phyloP scores from a whole-genome alignment of 1,139 yeast species.

The Pichia sp. region DNA sequence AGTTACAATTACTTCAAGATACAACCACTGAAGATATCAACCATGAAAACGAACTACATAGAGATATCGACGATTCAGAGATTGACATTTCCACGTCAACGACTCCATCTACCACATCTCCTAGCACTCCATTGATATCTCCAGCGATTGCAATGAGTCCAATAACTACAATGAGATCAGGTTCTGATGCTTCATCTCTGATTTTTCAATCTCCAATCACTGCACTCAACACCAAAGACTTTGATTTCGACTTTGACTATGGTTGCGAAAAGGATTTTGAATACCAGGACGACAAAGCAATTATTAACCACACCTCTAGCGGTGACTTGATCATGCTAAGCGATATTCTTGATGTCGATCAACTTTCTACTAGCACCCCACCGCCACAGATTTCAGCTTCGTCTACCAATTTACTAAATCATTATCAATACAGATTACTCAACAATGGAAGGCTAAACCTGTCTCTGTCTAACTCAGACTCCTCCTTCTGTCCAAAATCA shows the following conservation, averaged over 20 bases:
- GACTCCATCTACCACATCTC: neutral
- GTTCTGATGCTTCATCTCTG: too few relatives aligned
- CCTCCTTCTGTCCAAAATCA: too few relatives aligned
- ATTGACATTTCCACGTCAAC: neutral
- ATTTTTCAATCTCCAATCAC: too few relatives aligned
- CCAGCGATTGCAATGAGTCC: too few relatives aligned
- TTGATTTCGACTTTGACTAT: too few relatives aligned
- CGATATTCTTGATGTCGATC: neutral
- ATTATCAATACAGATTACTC: neutral
- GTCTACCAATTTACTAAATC: neutral
- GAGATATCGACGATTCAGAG: too few relatives aligned
- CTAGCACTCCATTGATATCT: too few relatives aligned
- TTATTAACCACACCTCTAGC: too few relatives aligned
- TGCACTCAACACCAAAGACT: too few relatives aligned
- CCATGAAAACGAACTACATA: neutral
- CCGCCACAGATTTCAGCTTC: neutral
- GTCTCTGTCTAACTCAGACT: neutral
- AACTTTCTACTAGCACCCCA: neutral
- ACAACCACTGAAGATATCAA: neutral
- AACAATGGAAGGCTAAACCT: neutral
- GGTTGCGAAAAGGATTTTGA: too few relatives aligned
- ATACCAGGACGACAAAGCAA: too few relatives aligned
- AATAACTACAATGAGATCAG: too few relatives aligned
- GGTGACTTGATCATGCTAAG: neutral
- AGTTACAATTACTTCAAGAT: conserved; percentile 8